These are phyloP conservation scores for Podila horticola DNA, from an alignment of 192 early-diverging fungal genomes.

Conservation along the genomic window DNA sequence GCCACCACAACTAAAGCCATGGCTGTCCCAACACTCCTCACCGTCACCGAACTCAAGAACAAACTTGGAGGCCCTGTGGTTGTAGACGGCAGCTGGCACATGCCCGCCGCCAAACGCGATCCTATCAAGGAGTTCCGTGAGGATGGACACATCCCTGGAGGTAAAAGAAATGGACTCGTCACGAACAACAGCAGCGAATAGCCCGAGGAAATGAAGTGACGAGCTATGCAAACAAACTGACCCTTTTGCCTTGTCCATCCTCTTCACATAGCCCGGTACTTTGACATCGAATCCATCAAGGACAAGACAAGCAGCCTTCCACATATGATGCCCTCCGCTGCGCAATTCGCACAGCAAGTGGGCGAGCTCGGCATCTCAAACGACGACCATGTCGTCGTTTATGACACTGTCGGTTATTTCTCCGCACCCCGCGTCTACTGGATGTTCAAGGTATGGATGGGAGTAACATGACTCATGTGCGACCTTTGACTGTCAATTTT, in stretches of 20 bases:
- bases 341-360: constrained; percentile 78
- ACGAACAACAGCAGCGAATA: not conserved
- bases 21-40: constrained; percentile 43
- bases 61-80: constrained; percentile 75
- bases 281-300: constrained; percentile 90
- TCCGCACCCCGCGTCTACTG: constrained; percentile 91
- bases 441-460: constrained; percentile 89
- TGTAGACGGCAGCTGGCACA: constrained; percentile 94
- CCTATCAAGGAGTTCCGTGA: constrained; percentile 76
- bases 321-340: constrained; percentile 89
- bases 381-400: constrained; percentile 89
- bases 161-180: not conserved
- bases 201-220: no score
- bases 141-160: constrained; percentile 59
- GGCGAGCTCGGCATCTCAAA: constrained; percentile 82
- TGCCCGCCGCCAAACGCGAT: constrained; percentile 76
- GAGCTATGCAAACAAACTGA: not conserved
- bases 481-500: not conserved
- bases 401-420: constrained; percentile 84
- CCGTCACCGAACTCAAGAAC: constrained; percentile 30
- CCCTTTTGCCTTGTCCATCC: not conserved
- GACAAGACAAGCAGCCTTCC: constrained; percentile 78
- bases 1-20: constrained; percentile 13
- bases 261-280: constrained; percentile 76
- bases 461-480: constrained; percentile 4